Evolutionary conservation across 352 stramenopile genomes (phyloP).

Genomic region (Phytophthora sp.): DNA sequence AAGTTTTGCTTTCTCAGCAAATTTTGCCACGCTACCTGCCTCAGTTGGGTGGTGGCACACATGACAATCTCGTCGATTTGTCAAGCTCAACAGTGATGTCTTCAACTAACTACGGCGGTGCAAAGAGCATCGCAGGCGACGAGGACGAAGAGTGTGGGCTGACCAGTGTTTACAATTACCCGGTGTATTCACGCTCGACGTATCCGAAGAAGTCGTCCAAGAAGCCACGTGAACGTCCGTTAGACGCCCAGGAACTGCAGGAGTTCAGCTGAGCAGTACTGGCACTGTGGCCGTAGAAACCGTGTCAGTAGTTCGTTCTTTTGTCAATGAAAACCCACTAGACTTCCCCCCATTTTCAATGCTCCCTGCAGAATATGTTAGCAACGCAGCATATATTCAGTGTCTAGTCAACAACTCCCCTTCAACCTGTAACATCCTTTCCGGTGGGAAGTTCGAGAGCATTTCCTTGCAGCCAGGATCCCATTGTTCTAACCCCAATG

Average conservation of each 20-base stretch:
- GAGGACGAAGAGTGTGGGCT: conserved; percentile 23
- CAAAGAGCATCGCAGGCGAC: conserved; percentile 24
- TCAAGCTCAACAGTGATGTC: conserved; percentile 16
- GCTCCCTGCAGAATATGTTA: not conserved
- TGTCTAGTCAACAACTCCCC: conserved; percentile 36
- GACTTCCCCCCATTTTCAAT: not conserved
- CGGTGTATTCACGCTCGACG: conserved; percentile 48
- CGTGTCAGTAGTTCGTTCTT: conserved; percentile 17
- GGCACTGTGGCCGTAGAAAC: conserved; percentile 28
- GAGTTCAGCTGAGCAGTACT: conserved; percentile 55
- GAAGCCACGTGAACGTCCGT: conserved; percentile 47
- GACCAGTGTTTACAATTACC: conserved; percentile 64
- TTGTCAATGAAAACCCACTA: conserved; percentile 28
- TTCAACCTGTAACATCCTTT: conserved; percentile 37
- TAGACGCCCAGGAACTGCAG: conserved; percentile 51
- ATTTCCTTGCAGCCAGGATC: conserved; percentile 31
- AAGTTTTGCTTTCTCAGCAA: conserved; percentile 45
- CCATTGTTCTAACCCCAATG: too few relatives aligned
- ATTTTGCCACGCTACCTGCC: conserved; percentile 51
- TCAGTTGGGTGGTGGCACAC: conserved; percentile 38
- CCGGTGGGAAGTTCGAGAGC: conserved; percentile 11
- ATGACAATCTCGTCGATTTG: conserved; percentile 33
- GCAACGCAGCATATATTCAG: not conserved
- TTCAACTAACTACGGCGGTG: conserved; percentile 10
- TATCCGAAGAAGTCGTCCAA: conserved; percentile 57